Evolutionary conservation across 495 filamentous ascomycete species (phyloP).

Genomic region (Corynascus novoguineensis): DNA sequence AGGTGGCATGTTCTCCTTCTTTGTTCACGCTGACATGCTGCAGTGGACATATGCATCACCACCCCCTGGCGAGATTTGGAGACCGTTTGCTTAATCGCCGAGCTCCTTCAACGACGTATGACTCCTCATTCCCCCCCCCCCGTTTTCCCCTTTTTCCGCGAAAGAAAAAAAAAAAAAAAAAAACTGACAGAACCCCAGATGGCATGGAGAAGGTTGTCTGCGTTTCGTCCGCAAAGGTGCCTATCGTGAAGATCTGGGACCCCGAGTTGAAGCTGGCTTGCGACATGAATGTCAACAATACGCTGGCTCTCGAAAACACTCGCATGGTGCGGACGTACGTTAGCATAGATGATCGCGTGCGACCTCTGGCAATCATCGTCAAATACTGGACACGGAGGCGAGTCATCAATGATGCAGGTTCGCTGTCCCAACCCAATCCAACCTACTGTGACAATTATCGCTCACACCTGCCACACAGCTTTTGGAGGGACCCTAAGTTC

Average conservation of each 20-base stretch:
- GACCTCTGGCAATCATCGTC: constrained; percentile 89
- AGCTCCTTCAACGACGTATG: constrained; percentile 75
- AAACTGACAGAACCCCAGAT: constrained; percentile 50
- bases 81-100: constrained; percentile 79
- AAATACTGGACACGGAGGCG: constrained; percentile 94
- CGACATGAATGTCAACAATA: constrained; percentile 99
- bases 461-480: constrained; percentile 44
- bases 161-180: no score
- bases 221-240: constrained; percentile 88
- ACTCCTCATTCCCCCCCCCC: background rate
- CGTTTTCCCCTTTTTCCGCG: no score
- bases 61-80: constrained; percentile 79
- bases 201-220: constrained; percentile 96
- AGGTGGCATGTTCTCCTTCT: background rate
- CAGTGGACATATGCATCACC: constrained; percentile 96
- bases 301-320: constrained; percentile 88
- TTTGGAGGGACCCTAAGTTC: constrained; percentile 93
- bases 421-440: constrained; percentile 28
- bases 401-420: constrained; percentile 92
- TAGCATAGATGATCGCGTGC: constrained; percentile 82
- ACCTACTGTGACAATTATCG: background rate
- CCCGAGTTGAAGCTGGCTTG: constrained; percentile 86
- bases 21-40: constrained; percentile 20
- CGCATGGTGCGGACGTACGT: constrained; percentile 98
- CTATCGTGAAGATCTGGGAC: constrained; percentile 99